Conservation (phyloP, 148 eudicot species). For the Vaccinium myrtillus region DNA sequence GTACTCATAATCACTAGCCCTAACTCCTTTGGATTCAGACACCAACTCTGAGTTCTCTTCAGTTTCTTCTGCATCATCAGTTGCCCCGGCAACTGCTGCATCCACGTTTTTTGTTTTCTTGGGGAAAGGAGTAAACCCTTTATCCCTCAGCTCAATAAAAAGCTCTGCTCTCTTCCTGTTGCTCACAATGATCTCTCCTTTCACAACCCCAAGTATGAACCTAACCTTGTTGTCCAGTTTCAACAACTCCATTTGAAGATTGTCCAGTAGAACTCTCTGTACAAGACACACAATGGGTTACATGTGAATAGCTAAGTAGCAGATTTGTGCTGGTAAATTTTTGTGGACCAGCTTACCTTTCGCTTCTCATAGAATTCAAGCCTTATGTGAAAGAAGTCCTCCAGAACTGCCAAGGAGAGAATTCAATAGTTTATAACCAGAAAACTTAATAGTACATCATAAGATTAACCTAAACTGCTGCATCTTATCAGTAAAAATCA, state of each 20-base stretch:
- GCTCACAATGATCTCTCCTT: conserved; percentile 72
- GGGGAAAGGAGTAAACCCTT: conserved; percentile 77
- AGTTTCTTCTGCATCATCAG: conserved; percentile 45
- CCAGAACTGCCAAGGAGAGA: conserved; percentile 60
- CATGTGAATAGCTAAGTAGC: background rate
- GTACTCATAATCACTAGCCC: conserved; percentile 71
- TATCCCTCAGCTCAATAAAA: conserved; percentile 63
- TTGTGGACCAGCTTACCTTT: conserved; percentile 43
- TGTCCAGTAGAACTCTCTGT: conserved; percentile 56
- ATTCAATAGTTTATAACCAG: background rate
- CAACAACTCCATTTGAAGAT: conserved; percentile 53
- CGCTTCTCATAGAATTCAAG: conserved; percentile 66
- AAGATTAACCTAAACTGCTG: background rate
- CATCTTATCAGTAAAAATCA: conserved; percentile 6
- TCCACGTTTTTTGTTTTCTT: conserved; percentile 49
- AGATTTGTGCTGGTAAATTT: background rate
- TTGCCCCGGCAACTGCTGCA: conserved; percentile 51
- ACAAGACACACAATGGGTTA: background rate
- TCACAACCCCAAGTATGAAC: conserved; percentile 83
- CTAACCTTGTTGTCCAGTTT: conserved; percentile 74
- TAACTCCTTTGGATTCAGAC: conserved; percentile 23
- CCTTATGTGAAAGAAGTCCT: conserved; percentile 67
- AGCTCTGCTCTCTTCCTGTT: conserved; percentile 81
- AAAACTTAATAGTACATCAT: background rate
- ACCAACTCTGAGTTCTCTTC: conserved; percentile 33